phyloP scores from a whole-genome alignment of 2,329 filamentous ascomycete genomes.

The Ophiostoma sp. region DNA sequence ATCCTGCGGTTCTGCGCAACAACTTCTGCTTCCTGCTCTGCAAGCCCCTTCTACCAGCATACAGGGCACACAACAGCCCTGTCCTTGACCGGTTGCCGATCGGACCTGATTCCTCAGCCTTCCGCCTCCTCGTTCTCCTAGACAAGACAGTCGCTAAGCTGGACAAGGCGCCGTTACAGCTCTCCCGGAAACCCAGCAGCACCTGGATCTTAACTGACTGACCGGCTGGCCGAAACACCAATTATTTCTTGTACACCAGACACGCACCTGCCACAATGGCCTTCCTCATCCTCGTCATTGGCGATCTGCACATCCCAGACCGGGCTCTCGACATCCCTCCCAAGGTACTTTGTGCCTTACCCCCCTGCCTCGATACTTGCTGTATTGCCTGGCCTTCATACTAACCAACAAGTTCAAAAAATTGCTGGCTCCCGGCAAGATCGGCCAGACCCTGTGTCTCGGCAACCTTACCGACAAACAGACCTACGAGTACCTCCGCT shows the following conservation, averaged over 20 bases:
- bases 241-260: background rate
- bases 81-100: background rate
- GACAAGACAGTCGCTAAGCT: conserved; percentile 5
- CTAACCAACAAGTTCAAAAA: conserved; percentile 64
- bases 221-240: background rate
- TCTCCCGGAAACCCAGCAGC: background rate
- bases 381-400: background rate
- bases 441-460: conserved; percentile 73
- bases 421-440: conserved; percentile 76
- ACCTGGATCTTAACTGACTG: background rate
- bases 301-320: conserved; percentile 91
- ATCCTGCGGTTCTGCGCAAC: background rate
- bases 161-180: background rate
- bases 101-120: background rate
- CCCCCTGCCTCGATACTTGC: conserved; percentile 19
- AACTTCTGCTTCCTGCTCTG: background rate
- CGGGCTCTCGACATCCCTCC: conserved; percentile 83
- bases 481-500: conserved; percentile 74
- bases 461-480: conserved; percentile 75
- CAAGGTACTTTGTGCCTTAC: conserved; percentile 57
- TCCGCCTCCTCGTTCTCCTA: background rate
- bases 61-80: background rate
- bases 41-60: background rate
- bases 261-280: conserved; percentile 56
- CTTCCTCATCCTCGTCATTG: conserved; percentile 84